Conservation (phyloP, 495 filamentous ascomycete species). For the Podospora tetraspora region DNA sequence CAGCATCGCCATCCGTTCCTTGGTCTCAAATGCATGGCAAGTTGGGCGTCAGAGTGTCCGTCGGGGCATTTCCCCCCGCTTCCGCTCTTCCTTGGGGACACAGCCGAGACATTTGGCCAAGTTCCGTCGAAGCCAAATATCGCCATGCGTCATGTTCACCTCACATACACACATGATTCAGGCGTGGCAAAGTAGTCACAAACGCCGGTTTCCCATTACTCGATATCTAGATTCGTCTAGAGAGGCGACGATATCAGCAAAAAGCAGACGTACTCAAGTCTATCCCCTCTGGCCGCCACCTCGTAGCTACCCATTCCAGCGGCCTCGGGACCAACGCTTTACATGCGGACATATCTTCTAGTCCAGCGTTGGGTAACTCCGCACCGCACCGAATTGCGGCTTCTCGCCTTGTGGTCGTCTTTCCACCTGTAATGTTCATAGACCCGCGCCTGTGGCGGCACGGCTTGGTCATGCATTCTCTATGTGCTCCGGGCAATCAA, state of each 20-base stretch:
- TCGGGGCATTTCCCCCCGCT: background rate
- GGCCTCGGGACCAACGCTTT: background rate
- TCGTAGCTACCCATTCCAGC: constrained; percentile 6
- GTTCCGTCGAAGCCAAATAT: background rate
- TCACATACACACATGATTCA: background rate
- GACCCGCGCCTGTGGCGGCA: background rate
- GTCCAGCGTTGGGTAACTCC: background rate
- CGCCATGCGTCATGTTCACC: background rate
- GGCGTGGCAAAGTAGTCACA: background rate
- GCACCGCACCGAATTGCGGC: background rate
- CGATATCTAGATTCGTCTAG: constrained; percentile 21
- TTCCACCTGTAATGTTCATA: background rate
- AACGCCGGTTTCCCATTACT: constrained; percentile 18
- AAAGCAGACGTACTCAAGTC: constrained; percentile 18
- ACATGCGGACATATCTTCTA: background rate
- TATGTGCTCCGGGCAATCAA: background rate
- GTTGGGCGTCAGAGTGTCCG: background rate
- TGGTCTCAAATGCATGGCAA: background rate
- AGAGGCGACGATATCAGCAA: constrained; percentile 11
- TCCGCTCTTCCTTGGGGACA: background rate
- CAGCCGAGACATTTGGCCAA: background rate
- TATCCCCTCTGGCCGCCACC: constrained; percentile 7
- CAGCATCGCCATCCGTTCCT: background rate
- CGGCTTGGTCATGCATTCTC: background rate
- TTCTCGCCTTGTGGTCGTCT: background rate